Conservation (phyloP, 2,329 filamentous ascomycete genomes). For the Fusarium globosum region DNA sequence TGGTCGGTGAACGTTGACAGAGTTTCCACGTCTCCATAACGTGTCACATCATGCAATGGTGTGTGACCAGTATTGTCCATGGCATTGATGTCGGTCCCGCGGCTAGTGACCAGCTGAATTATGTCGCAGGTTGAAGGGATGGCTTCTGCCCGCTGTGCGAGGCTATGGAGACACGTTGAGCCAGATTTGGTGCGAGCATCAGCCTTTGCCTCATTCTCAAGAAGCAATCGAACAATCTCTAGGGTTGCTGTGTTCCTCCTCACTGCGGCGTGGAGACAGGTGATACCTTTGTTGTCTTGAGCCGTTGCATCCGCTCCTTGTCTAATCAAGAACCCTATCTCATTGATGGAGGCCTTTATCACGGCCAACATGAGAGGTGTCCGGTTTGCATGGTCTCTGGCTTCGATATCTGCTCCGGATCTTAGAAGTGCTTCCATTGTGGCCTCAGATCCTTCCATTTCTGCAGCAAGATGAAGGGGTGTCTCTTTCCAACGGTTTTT, state of each 20-base stretch:
- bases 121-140: no score
- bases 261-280: not conserved
- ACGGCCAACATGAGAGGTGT: fast-evolving
- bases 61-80: fast-evolving
- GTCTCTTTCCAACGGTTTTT: no score
- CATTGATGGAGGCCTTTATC: fast-evolving
- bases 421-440: fast-evolving
- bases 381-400: fast-evolving
- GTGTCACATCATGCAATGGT: fast-evolving
- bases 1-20: fast-evolving
- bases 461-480: fast-evolving
- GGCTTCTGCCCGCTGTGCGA: no score
- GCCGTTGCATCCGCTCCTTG: not conserved
- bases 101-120: fast-evolving
- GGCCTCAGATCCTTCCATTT: fast-evolving
- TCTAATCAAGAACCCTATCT: fast-evolving
- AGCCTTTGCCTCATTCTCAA: fast-evolving
- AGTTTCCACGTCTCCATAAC: no score
- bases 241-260: no score
- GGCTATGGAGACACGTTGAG: fast-evolving
- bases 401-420: not conserved
- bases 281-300: no score
- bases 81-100: fast-evolving
- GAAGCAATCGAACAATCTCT: no score
- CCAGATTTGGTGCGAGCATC: fast-evolving